Evolutionary conservation across 148 eudicot genomes (phyloP).

Genomic region (Salicornia ramosissima): DNA sequence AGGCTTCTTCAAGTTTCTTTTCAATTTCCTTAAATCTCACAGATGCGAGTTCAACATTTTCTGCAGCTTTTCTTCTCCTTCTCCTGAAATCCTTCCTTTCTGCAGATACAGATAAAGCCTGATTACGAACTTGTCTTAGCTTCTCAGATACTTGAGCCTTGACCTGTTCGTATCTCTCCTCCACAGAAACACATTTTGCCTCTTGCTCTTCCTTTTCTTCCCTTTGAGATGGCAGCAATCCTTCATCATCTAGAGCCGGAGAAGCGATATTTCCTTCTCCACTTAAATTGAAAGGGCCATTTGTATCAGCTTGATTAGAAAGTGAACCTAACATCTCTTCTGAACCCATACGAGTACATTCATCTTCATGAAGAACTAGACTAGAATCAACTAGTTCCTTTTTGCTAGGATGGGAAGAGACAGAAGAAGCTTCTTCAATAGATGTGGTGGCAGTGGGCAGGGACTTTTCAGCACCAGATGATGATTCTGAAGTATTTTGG

Average conservation of each 20-base stretch:
- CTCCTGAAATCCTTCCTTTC: constrained; percentile 49
- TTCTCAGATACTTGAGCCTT: constrained; percentile 47
- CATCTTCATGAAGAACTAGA: constrained; percentile 14
- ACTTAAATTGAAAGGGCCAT: constrained; percentile 5
- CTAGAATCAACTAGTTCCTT: constrained; percentile 17
- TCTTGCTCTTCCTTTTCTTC: constrained; percentile 22
- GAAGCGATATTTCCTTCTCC: constrained; percentile 6
- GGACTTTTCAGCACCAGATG: constrained; percentile 14
- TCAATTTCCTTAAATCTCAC: constrained; percentile 50
- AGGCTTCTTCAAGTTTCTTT: constrained; percentile 68
- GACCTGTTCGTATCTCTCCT: constrained; percentile 40
- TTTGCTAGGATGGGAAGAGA: constrained; percentile 14
- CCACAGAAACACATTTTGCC: constrained; percentile 22
- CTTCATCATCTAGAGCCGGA: constrained; percentile 15
- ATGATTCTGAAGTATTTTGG: constrained; percentile 20
- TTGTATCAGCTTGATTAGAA: constrained; percentile 15
- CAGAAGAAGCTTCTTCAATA: constrained; percentile 13
- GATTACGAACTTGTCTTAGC: constrained; percentile 36
- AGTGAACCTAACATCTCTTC: constrained; percentile 7
- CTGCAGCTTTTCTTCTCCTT: constrained; percentile 62
- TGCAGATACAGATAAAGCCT: constrained; percentile 41
- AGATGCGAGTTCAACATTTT: constrained; percentile 43
- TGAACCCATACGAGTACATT: constrained; percentile 2
- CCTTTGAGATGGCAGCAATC: constrained; percentile 10
- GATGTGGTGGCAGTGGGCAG: constrained; percentile 7